Conservation (phyloP, 2,329 filamentous ascomycete species). For the Scedosporium apiospermum region DNA sequence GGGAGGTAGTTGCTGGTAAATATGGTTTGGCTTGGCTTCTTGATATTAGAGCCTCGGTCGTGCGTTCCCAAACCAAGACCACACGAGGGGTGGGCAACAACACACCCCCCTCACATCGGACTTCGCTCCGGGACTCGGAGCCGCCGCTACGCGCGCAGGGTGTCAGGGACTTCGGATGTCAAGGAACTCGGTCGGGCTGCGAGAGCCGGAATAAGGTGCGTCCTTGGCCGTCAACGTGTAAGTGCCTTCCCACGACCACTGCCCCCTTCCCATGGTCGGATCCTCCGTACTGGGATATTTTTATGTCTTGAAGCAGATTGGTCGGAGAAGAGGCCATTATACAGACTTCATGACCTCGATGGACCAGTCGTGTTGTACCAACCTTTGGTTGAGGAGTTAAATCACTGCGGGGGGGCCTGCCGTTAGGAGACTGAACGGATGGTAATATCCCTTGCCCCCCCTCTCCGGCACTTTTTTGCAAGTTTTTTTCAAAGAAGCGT, state of each 20-base stretch:
- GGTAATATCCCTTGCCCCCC: not conserved
- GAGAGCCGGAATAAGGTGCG: no score
- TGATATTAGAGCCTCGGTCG: not conserved
- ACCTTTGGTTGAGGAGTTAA: not conserved
- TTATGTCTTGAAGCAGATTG: not conserved
- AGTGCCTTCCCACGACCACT: no score
- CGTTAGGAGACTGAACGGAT: not conserved
- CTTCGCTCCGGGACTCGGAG: not conserved
- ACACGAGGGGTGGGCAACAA: not conserved
- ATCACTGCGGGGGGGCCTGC: not conserved
- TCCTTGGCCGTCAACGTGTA: no score
- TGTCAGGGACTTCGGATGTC: not conserved
- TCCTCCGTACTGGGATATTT: not conserved
- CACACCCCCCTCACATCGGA: not conserved
- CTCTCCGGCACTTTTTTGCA: not conserved
- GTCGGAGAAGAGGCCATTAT: not conserved
- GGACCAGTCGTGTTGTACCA: not conserved
- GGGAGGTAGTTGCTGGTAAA: no score
- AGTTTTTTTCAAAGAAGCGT: not conserved
- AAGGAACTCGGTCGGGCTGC: no score
- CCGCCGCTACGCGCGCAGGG: not conserved
- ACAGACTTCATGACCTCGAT: not conserved
- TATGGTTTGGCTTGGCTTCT: no score
- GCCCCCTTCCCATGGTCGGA: no score
- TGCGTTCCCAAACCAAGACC: not conserved